Evolutionary conservation across 139 green algal genomes (phyloP), one percentile per base, ranked within the genome.

Genomic region (Coelastrella sp.): DNA sequence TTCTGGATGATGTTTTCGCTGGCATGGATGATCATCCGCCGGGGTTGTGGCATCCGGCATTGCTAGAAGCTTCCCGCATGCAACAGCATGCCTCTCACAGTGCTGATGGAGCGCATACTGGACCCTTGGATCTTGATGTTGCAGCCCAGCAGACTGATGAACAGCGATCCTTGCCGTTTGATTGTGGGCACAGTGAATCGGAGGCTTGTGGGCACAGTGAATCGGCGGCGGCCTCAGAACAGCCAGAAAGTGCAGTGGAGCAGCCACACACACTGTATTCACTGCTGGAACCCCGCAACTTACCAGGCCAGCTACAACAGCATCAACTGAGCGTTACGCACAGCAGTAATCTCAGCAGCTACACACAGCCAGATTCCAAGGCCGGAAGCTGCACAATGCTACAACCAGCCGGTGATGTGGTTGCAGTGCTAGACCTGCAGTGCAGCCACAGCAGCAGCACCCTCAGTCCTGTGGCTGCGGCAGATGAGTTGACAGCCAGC

Each of bases 1-100:
- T 88, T 60, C 10, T 61, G n/a, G 84, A 81, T n/a, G 84, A 88
- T 76, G 66, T 88, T 7, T 88, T 88, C 58, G 84, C 49, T 25
- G 84, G 84, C 4, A 7, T 88, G 20, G 84, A 88, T 49, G 84
- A 83, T 19, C 24, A 66, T n/a, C 49, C 25, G 0, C 14, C 68
- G 20, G 68, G 25, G 20, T 19, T 88, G 20, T 81, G 56, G 49
- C 84, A 66, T 60, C 68, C 66, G 8, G 56, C 65, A 12, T 24
- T 87, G 65, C 17, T 76, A 9, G 68, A n/a, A 25, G 19, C 15
- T 76, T 4, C 68, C n/a, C 1, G 8, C 10, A 8, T 76, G 15
- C 49, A 68, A 14, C 59, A 25, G 11, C 78, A 65, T 11, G 6
- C 81, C 35, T 49, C 35, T 49, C 35, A 49, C 35, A 49, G 35